Percentiles rank a stretch among this genome's conserved stretches.
Conservation (phyloP, 306 rosid species). For the Myrica gale region DNA sequence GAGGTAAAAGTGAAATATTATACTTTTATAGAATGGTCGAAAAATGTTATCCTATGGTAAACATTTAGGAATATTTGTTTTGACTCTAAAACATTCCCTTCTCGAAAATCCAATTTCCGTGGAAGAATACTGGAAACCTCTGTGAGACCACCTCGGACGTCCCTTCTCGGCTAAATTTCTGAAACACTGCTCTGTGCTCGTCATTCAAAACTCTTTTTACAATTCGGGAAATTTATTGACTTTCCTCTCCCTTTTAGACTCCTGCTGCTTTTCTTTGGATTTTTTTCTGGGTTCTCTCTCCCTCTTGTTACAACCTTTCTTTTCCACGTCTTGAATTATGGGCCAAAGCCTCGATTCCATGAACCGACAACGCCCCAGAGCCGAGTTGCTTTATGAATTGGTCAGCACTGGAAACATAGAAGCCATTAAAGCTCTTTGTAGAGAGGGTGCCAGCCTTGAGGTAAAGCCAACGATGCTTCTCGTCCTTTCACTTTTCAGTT, state of each 20-base stretch:
- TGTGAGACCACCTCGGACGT: background rate
- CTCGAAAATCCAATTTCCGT: background rate
- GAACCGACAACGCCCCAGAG: conserved; percentile 16
- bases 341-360: conserved; percentile 19
- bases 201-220: no score
- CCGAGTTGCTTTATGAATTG: conserved; percentile 23
- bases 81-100: no score
- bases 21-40: no score
- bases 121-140: background rate
- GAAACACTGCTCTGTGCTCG: background rate
- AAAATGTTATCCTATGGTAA: no score
- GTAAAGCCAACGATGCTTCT: conserved; percentile 4
- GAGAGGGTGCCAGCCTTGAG: conserved; percentile 33
- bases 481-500: no score
- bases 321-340: conserved; percentile 9
- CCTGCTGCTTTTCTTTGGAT: background rate
- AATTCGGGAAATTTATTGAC: background rate
- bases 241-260: no score
- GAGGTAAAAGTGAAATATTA: no score
- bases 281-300: background rate
- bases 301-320: background rate
- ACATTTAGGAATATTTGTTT: no score
- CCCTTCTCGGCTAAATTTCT: background rate
- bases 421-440: conserved; percentile 24
- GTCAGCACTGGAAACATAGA: conserved; percentile 24